Base-by-base conservation (phyloP, 2,329 filamentous ascomycete species). In the Ophiostoma sp. region DNA sequence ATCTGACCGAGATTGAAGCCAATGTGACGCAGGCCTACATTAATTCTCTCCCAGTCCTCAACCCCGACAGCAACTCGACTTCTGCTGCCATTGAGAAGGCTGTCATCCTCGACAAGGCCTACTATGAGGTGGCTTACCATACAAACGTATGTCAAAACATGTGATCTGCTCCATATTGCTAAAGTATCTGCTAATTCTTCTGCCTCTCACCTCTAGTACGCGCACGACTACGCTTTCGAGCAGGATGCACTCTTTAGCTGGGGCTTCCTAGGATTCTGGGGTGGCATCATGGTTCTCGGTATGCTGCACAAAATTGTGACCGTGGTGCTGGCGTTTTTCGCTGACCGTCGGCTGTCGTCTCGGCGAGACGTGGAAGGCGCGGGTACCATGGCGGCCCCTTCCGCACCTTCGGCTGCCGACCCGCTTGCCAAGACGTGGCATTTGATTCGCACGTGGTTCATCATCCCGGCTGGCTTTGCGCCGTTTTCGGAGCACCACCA, bases 401-500 rank as follows among this genome's bases (percentile, higher is more conserved):
- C n/a, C n/a, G n/a, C n/a, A 22, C 22, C 52, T 22, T 19, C 52
- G 52, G 7, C 52, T 57, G 2, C 52, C 5, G 52, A n/a, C 52
- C 52, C 22, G 25, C 52, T 57, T 12, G 52, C 52, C 52, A 25
- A 57, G n/a, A 45, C 33, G 12, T 22, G 33, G 61, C 33, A 66
- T 11, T 39, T 9, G 59, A 33, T 66, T 22, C 33, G 61, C 33
- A 66, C 61, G 39, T 64, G 59, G 59, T 33, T 64, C 28, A 39
- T 64, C 59, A 64, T 64, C 59, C 59, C 59, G 59, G 59, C 59
- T 17, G 59, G 59, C 11, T 39, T 64, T 6, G 59, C 59, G 31
- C 59, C 69, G 17, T 28, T 74, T 11, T 39, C 39, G 9, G 52
- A 33, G 6, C 57, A 61, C 31, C 73, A 72, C 33, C 64, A 63